Evolutionary conservation across 73 alveolate genomes (phyloP).

Genomic region (Tetrahymena borealis): DNA sequence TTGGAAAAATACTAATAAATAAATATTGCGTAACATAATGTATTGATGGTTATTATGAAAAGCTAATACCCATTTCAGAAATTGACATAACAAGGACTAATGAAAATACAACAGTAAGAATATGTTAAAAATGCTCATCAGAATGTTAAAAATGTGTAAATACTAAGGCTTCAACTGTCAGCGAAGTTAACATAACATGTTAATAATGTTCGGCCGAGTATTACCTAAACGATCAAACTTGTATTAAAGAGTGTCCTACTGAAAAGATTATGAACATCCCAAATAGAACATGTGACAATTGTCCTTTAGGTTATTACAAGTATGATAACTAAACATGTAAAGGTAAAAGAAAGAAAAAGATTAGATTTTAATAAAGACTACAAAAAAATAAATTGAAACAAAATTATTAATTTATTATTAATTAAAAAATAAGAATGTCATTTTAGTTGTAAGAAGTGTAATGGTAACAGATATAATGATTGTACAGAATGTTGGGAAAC

Average conservation of each 20-base stretch:
- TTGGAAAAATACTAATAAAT: background rate
- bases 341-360: too few relatives aligned
- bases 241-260: background rate
- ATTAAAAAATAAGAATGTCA: background rate
- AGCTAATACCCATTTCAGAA: background rate
- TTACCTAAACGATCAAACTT: background rate
- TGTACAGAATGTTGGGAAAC: background rate
- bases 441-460: background rate
- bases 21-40: background rate
- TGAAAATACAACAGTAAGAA: background rate
- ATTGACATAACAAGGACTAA: background rate
- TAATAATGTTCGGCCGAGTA: background rate
- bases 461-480: background rate
- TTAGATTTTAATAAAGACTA: too few relatives aligned
- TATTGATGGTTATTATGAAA: background rate
- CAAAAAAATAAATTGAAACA: too few relatives aligned
- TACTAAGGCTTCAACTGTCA: background rate
- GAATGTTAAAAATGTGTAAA: background rate
- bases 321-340: background rate
- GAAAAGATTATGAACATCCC: background rate
- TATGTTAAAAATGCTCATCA: background rate
- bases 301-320: background rate
- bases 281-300: background rate
- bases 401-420: background rate
- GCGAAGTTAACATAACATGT: background rate